Percentiles rank a stretch among this genome's conserved stretches.
Conservation (phyloP, 202 grass and related monocot genomes). For the Saccharum hybrid region DNA sequence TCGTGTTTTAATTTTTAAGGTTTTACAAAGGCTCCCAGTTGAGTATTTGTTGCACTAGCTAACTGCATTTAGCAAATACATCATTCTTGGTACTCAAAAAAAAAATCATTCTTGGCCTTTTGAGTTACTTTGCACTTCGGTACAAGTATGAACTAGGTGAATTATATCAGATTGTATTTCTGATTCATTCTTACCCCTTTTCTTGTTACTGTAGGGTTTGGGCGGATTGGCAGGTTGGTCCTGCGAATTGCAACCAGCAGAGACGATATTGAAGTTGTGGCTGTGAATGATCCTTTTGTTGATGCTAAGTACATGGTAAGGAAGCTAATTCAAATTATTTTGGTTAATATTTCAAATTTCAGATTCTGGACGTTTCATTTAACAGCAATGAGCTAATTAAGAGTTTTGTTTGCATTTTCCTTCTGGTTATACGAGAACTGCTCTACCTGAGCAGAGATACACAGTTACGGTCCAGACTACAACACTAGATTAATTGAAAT, state of each 20-base stretch:
- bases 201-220: conserved; percentile 73
- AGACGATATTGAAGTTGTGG: conserved; percentile 96
- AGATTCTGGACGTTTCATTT: background rate
- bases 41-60: background rate
- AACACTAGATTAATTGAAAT: conserved; percentile 20
- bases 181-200: background rate
- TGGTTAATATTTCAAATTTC: background rate
- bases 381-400: background rate
- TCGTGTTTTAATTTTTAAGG: background rate
- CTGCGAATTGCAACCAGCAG: conserved; percentile 84
- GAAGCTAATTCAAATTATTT: conserved; percentile 9
- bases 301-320: conserved; percentile 99
- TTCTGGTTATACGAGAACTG: background rate
- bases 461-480: background rate
- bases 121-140: background rate
- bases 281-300: conserved; percentile 97
- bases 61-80: background rate
- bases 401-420: background rate
- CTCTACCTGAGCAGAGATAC: background rate
- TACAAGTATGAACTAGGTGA: background rate
- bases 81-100: background rate
- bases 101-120: background rate
- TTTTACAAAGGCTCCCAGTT: background rate
- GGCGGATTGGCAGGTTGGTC: conserved; percentile 92
- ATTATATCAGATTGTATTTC: background rate